Evolutionary conservation across 768 basidiomycete genomes (phyloP).

Genomic region (Imleria badia): DNA sequence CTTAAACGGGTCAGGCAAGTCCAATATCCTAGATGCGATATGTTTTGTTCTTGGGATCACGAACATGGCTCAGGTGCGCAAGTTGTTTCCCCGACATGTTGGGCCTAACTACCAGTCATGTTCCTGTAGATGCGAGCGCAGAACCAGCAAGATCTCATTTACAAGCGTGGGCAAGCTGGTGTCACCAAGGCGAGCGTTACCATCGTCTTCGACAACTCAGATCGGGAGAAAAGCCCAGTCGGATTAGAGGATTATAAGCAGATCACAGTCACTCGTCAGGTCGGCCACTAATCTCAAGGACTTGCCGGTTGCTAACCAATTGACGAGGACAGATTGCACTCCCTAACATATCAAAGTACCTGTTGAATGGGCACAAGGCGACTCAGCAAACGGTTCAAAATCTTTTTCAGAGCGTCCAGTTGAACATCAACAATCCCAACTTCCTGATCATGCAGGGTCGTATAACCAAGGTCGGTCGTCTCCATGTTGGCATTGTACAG

Average conservation of each 20-base stretch:
- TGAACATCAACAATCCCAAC: conserved; percentile 99
- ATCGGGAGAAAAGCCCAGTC: conserved; percentile 76
- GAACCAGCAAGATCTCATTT: conserved; percentile 97
- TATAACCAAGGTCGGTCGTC: conserved; percentile 80
- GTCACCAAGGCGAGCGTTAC: conserved; percentile 97
- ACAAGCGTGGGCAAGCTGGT: conserved; percentile 98
- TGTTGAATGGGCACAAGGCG: conserved; percentile 93
- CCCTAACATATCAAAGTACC: conserved; percentile 91
- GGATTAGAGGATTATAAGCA: conserved; percentile 80
- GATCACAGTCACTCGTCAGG: conserved; percentile 97
- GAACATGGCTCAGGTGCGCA: conserved; percentile 84
- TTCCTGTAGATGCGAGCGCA: conserved; percentile 78
- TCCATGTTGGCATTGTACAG: neutral
- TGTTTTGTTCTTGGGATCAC: conserved; percentile 98
- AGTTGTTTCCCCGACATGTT: neutral
- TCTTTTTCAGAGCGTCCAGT: conserved; percentile 93
- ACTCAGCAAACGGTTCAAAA: conserved; percentile 83
- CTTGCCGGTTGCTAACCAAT: neutral
- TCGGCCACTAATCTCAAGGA: conserved; percentile 33
- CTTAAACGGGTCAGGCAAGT: conserved; percentile 94
- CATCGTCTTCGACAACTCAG: conserved; percentile 98
- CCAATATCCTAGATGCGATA: conserved; percentile 98
- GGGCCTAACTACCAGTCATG: neutral
- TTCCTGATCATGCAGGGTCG: conserved; percentile 99
- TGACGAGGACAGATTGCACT: conserved; percentile 71